Conservation (phyloP, 2,329 filamentous ascomycete genomes). For the Atkinsonella hypoxylon region DNA sequence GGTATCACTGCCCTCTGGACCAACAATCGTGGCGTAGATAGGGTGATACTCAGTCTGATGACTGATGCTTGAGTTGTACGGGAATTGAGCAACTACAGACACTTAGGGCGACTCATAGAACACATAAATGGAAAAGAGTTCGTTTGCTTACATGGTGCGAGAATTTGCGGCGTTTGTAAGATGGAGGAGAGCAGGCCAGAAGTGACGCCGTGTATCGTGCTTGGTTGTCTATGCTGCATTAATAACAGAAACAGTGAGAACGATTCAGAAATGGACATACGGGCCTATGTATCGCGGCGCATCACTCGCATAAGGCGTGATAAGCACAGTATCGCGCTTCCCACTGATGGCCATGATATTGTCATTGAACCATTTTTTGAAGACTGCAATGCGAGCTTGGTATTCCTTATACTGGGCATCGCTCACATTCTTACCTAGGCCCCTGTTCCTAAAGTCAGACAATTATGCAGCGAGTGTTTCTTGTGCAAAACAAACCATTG, state of each 20-base stretch:
- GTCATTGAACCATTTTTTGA: conserved; percentile 20
- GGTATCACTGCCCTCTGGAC: conserved; percentile 15
- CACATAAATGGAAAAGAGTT: not conserved
- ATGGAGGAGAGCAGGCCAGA: conserved; percentile 17
- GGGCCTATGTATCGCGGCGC: conserved; percentile 11
- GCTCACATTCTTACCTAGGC: conserved; percentile 12
- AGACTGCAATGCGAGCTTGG: conserved; percentile 15
- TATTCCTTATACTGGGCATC: conserved; percentile 14
- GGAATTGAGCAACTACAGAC: conserved; percentile 17
- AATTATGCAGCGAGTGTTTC: too few relatives aligned
- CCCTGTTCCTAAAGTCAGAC: conserved; percentile 10
- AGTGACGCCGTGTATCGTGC: conserved; percentile 14
- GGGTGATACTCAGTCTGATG: conserved; percentile 17
- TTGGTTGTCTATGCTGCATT: conserved; percentile 1
- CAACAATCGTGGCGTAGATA: conserved; percentile 19
- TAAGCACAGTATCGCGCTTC: conserved; percentile 11
- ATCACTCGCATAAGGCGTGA: conserved; percentile 13
- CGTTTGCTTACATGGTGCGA: conserved; percentile 22
- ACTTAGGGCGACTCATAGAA: not conserved
- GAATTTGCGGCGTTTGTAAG: conserved; percentile 19
- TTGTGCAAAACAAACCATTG: conserved; percentile 16
- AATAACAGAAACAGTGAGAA: not conserved
- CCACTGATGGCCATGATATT: conserved; percentile 13
- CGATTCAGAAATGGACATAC: not conserved
- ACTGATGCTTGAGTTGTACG: conserved; percentile 20